These are phyloP conservation scores for Camellia oleifera DNA, from an alignment of 179 eudicot species.

Conservation along the genomic window DNA sequence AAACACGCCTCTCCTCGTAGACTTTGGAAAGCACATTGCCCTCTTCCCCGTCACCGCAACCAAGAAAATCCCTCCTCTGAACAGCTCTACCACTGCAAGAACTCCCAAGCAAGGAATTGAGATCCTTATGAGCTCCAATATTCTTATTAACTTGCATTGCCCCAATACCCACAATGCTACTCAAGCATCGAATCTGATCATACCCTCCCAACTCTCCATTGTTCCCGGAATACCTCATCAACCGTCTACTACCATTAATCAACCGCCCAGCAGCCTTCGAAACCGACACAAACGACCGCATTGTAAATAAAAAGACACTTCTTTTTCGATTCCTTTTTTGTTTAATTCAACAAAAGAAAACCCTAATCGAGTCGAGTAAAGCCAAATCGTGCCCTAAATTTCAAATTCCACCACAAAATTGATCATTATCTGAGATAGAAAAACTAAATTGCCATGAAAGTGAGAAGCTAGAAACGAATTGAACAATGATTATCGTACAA, in stretches of 20 bases:
- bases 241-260: slow-evolving; percentile 28
- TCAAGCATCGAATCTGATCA: slow-evolving; percentile 42
- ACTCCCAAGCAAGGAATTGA: slow-evolving; percentile 8
- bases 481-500: background rate
- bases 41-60: slow-evolving; percentile 88
- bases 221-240: slow-evolving; percentile 14
- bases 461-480: background rate
- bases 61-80: slow-evolving; percentile 71
- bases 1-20: slow-evolving; percentile 66
- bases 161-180: slow-evolving; percentile 45
- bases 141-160: slow-evolving; percentile 19
- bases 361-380: background rate
- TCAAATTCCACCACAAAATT: slow-evolving; percentile 2
- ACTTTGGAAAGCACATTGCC: slow-evolving; percentile 62
- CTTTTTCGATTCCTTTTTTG: background rate
- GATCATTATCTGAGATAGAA: too few relatives aligned
- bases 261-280: slow-evolving; percentile 48
- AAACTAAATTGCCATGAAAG: background rate
- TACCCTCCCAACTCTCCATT: slow-evolving; percentile 19
- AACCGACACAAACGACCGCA: slow-evolving; percentile 46
- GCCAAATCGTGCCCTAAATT: slow-evolving; percentile 1
- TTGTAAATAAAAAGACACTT: slow-evolving; percentile 2
- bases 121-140: slow-evolving; percentile 14
- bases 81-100: slow-evolving; percentile 13
- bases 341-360: too few relatives aligned